Conservation (phyloP, 208 protist genomes). For the Trypanosoma mega region DNA sequence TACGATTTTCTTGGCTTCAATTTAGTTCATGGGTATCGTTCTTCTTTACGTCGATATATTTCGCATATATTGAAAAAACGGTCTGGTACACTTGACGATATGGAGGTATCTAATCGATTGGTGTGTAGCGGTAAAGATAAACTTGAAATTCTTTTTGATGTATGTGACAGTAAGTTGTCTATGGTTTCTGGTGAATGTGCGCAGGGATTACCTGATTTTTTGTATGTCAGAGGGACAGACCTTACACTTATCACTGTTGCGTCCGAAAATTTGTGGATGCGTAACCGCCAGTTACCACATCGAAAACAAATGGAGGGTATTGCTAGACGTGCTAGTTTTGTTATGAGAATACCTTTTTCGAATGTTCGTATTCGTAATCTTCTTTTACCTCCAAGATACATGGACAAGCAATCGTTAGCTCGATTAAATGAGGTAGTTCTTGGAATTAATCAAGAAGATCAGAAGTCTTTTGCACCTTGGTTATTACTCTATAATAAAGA, state of each 20-base stretch:
- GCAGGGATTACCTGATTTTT: conserved; percentile 78
- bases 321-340: conserved; percentile 69
- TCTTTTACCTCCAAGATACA: conserved; percentile 70
- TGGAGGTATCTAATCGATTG: conserved; percentile 30
- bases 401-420: conserved; percentile 67
- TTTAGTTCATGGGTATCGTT: conserved; percentile 54
- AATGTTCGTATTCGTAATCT: conserved; percentile 71
- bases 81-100: conserved; percentile 19
- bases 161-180: conserved; percentile 51
- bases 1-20: conserved; percentile 88
- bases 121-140: conserved; percentile 30
- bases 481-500: conserved; percentile 67
- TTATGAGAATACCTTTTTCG: conserved; percentile 71
- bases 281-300: conserved; percentile 80
- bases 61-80: conserved; percentile 33
- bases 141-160: conserved; percentile 75
- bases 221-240: conserved; percentile 64
- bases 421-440: conserved; percentile 58
- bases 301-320: conserved; percentile 85
- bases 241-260: conserved; percentile 82
- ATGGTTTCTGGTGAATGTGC: conserved; percentile 60
- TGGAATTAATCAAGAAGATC: conserved; percentile 25
- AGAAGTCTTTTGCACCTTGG: conserved; percentile 52
- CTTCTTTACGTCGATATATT: conserved; percentile 55
- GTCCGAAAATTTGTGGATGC: conserved; percentile 78